Evolutionary conservation across 495 filamentous ascomycete species (phyloP).

Genomic region (Talaromyces ruber): DNA sequence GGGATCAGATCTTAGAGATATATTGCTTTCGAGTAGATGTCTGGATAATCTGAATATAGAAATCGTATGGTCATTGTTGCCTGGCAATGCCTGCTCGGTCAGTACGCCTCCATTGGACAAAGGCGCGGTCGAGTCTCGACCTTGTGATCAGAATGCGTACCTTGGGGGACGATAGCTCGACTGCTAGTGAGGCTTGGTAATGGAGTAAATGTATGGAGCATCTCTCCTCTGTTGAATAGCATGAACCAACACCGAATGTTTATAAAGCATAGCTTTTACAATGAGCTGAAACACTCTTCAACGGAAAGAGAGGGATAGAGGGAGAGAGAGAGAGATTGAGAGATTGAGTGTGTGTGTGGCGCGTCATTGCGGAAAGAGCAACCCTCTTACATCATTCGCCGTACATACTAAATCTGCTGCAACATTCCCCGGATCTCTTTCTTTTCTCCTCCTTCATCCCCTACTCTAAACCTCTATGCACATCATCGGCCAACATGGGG

Average conservation of each 20-base stretch:
- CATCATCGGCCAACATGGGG: constrained; percentile 27
- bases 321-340: too few species aligned
- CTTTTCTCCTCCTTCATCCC: constrained; percentile 1
- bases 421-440: neutral
- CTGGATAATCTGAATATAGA: neutral
- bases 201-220: neutral
- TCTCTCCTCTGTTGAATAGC: neutral
- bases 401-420: neutral
- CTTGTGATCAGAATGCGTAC: neutral
- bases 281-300: neutral
- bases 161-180: neutral
- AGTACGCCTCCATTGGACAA: neutral
- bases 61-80: neutral
- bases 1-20: neutral
- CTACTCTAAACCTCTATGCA: constrained; percentile 8
- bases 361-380: neutral
- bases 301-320: neutral
- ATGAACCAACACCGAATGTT: neutral
- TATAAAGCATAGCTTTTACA: neutral
- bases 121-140: neutral
- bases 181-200: neutral
- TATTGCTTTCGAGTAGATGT: neutral
- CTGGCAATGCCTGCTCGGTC: too few species aligned
- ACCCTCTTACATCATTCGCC: constrained; percentile 1
- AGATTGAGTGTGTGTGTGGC: neutral